Base-by-base conservation (phyloP, 495 filamentous ascomycete genomes). In the Friedmanniomyces endolithicus region DNA sequence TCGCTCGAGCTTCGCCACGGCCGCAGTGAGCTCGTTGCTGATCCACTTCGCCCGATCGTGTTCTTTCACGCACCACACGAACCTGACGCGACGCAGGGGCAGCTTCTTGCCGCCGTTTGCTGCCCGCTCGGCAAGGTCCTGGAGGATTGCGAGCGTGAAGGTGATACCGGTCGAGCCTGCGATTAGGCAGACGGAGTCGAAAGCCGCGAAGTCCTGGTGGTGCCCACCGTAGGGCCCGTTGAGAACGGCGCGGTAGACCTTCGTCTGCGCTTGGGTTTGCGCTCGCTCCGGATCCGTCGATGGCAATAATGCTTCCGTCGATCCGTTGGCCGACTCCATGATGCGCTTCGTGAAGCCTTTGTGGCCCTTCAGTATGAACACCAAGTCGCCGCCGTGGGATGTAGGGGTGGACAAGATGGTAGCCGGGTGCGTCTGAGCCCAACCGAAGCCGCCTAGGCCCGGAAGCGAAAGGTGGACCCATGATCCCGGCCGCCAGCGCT, bases 361-460 rank as follows among this genome's bases (percentile, higher is more conserved):
- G 57, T 88, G 81, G 1, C 83, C 78, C 44, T 84, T 80, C 11
- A 92, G 74, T 19, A 87, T 72, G 35, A 94, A 79, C 57, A 88
- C 84, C 57, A 92, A 74, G 44, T 72, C 71, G 8, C 74, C 70
- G 45, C 81, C 78, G 35, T 59, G 45, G 6, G 52, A 55, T 0
- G 64, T 68, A 0, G 81, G 78, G 9, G 82, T 67, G 0, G 78
- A 79, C 23, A 82, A 76, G 53, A 94, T 87, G 7, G 87, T 90
- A 64, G 90, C 92, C 0, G 88, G 88, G 52, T 95, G 88, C 3
- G 71, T 73, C 56, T 85, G 87, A 11, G 33, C 29, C 50, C 24
- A 55, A 14, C 55, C 55, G 20, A 53, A 52, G 9, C 11, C n/a
- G 24, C 29, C 47, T 34, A 33, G n/a, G 47, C 55, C 20, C 19